Evolutionary conservation across 371 early-diverging fungal species (phyloP).

Genomic region (Modicella reniformis): DNA sequence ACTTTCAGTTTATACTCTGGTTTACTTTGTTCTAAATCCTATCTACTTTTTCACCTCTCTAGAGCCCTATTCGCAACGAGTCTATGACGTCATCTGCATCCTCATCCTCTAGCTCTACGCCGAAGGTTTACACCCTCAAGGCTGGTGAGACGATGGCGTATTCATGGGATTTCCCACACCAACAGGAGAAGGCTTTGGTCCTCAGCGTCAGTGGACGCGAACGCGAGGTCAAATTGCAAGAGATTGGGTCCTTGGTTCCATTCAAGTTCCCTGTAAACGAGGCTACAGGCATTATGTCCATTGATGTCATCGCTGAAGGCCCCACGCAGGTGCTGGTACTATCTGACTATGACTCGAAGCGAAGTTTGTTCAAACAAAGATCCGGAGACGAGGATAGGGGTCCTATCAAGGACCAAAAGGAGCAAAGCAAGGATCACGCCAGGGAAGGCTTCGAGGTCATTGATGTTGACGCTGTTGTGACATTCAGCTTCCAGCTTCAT

Average conservation of each 20-base stretch:
- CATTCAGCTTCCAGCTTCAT: slow-evolving; percentile 72
- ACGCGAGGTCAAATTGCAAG: slow-evolving; percentile 83
- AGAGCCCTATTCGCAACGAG: slow-evolving; percentile 35
- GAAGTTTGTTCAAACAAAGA: slow-evolving; percentile 66
- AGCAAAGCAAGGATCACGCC: slow-evolving; percentile 28
- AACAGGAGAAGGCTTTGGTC: slow-evolving; percentile 78
- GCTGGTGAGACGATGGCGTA: slow-evolving; percentile 80
- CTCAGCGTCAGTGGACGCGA: slow-evolving; percentile 78
- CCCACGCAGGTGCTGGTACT: slow-evolving; percentile 83
- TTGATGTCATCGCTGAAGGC: slow-evolving; percentile 89
- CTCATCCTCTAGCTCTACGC: slow-evolving; percentile 33
- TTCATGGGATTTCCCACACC: slow-evolving; percentile 93
- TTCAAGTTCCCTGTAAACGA: slow-evolving; percentile 76
- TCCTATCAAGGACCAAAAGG: slow-evolving; percentile 32
- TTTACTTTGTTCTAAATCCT: neutral
- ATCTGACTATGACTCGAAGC: slow-evolving; percentile 73
- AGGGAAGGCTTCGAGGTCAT: slow-evolving; percentile 70
- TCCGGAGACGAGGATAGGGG: slow-evolving; percentile 37
- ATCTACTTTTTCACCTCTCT: neutral
- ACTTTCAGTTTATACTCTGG: neutral
- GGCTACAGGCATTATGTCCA: slow-evolving; percentile 67
- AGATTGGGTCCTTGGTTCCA: slow-evolving; percentile 89
- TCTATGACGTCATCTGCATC: slow-evolving; percentile 30
- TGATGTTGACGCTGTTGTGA: slow-evolving; percentile 67
- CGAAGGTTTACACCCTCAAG: slow-evolving; percentile 67